Conservation (phyloP, 1,139 yeast species). For the Dujonia santamariae region DNA sequence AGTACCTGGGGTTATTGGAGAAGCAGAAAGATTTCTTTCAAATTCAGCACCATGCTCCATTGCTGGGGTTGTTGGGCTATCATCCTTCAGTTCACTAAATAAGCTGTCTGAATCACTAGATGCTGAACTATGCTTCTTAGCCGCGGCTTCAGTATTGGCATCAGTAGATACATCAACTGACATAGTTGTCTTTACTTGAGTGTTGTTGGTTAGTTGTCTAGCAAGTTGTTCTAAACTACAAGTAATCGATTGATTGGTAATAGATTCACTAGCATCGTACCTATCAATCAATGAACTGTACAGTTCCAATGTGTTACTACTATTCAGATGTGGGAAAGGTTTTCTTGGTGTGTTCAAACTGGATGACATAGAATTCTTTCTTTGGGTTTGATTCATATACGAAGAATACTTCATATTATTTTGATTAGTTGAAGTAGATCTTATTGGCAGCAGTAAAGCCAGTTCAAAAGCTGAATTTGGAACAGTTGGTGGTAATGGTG, state of each 20-base stretch:
- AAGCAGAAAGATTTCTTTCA: slow-evolving; percentile 7
- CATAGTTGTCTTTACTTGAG: slow-evolving; percentile 12
- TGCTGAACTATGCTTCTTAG: slow-evolving; percentile 5
- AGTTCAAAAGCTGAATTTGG: slow-evolving; percentile 1
- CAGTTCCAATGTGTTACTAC: slow-evolving; percentile 16
- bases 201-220: neutral
- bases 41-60: slow-evolving; percentile 13
- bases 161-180: slow-evolving; percentile 18
- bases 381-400: slow-evolving; percentile 13
- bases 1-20: slow-evolving; percentile 6
- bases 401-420: slow-evolving; percentile 13
- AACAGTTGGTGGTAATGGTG: slow-evolving; percentile 22
- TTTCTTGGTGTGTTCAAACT: slow-evolving; percentile 1
- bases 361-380: slow-evolving; percentile 1
- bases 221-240: no score
- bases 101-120: slow-evolving; percentile 17
- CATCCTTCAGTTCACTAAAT: slow-evolving; percentile 11
- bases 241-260: slow-evolving; percentile 1
- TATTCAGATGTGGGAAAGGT: slow-evolving; percentile 7
- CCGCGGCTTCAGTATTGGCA: slow-evolving; percentile 12
- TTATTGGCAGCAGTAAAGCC: slow-evolving; percentile 3
- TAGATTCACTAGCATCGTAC: slow-evolving; percentile 13
- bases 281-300: slow-evolving; percentile 24
- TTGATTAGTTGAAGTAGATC: neutral
- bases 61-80: slow-evolving; percentile 19